Percentiles rank a stretch among this genome's conserved stretches.
Conservation (phyloP, 2,329 filamentous ascomycete genomes). For the Fusarium nelsonii region DNA sequence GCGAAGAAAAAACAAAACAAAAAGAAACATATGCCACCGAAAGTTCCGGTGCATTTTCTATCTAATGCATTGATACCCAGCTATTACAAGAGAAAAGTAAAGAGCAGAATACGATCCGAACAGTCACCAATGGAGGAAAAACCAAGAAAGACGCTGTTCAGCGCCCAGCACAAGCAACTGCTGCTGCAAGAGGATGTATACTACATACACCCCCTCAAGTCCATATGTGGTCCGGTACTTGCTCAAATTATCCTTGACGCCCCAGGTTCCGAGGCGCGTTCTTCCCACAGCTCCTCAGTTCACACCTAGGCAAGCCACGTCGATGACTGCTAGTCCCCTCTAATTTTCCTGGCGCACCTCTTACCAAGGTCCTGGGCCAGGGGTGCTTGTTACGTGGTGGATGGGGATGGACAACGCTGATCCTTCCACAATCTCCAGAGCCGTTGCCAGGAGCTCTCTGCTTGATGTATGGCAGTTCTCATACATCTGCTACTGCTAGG, state of each 20-base stretch:
- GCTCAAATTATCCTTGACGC: conserved; percentile 36
- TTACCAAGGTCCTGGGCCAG: conserved; percentile 47
- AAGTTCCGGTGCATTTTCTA: neutral
- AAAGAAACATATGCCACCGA: neutral
- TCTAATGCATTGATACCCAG: conserved; percentile 34
- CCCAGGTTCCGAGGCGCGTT: conserved; percentile 35
- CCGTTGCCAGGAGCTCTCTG: conserved; percentile 38
- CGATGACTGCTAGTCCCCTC: conserved; percentile 42
- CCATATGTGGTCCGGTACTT: conserved; percentile 32
- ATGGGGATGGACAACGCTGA: conserved; percentile 41
- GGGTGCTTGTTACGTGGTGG: conserved; percentile 39
- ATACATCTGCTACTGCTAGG: conserved; percentile 16
- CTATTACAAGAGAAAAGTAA: conserved; percentile 11
- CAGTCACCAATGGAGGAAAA: conserved; percentile 21
- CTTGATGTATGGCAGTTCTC: conserved; percentile 19
- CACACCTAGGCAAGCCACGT: conserved; percentile 48
- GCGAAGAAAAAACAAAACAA: neutral
- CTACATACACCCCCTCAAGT: conserved; percentile 40
- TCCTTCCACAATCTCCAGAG: conserved; percentile 46
- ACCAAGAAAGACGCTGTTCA: conserved; percentile 36
- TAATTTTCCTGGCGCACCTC: conserved; percentile 44
- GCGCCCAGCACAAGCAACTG: conserved; percentile 35
- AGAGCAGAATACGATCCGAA: conserved; percentile 26
- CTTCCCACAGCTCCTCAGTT: conserved; percentile 25
- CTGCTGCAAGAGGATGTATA: conserved; percentile 26